Evolutionary conservation across 805 yeast genomes (phyloP).

Genomic region (Candida endomychidarum): DNA sequence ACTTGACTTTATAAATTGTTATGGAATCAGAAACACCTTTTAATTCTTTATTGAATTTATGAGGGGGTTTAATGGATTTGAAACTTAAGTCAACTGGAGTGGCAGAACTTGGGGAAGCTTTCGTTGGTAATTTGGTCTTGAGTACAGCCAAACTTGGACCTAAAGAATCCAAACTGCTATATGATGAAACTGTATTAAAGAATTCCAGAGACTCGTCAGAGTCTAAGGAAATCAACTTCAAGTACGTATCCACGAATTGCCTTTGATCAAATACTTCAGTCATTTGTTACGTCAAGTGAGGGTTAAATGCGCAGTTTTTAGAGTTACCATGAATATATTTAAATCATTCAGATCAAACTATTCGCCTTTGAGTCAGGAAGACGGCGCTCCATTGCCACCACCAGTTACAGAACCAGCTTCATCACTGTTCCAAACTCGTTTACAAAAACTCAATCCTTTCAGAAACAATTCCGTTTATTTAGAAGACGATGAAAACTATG

Average conservation of each 20-base stretch:
- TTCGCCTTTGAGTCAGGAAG: slow-evolving; percentile 33
- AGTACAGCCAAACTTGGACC: slow-evolving; percentile 53
- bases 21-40: slow-evolving; percentile 22
- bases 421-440: slow-evolving; percentile 26
- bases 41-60: slow-evolving; percentile 48
- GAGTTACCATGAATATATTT: slow-evolving; percentile 36
- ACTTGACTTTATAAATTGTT: slow-evolving; percentile 41
- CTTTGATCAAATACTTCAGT: slow-evolving; percentile 23
- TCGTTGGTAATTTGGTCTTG: slow-evolving; percentile 25
- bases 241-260: slow-evolving; percentile 50
- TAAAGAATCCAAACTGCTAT: slow-evolving; percentile 28
- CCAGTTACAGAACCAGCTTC: slow-evolving; percentile 31
- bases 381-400: slow-evolving; percentile 36
- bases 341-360: slow-evolving; percentile 31
- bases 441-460: slow-evolving; percentile 42
- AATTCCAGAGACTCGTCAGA: slow-evolving; percentile 32
- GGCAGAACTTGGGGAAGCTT: slow-evolving; percentile 8
- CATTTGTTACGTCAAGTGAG: background rate
- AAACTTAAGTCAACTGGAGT: slow-evolving; percentile 33
- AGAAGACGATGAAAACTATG: slow-evolving; percentile 44
- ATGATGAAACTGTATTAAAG: slow-evolving; percentile 34
- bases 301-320: slow-evolving; percentile 1
- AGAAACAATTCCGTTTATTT: slow-evolving; percentile 35
- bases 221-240: slow-evolving; percentile 48
- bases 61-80: slow-evolving; percentile 72